These are phyloP conservation scores for Neoconidiobolus thromboides DNA, from an alignment of 371 early-diverging fungal species.

Conservation along the genomic window DNA sequence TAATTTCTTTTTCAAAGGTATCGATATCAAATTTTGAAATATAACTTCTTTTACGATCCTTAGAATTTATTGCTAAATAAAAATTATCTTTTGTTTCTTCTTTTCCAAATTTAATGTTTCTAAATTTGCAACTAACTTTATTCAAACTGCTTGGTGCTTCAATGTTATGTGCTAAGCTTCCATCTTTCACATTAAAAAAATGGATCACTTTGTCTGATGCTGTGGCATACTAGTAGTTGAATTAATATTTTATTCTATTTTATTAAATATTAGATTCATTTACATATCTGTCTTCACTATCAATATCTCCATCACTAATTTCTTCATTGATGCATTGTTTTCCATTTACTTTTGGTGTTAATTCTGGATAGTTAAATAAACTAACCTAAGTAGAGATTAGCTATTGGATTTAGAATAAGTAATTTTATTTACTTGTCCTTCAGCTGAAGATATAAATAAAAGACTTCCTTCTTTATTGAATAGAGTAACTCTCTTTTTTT, in stretches of 20 bases:
- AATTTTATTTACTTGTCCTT: not conserved
- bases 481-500: not conserved
- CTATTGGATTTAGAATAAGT: not conserved
- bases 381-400: not conserved
- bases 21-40: not conserved
- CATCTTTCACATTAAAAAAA: not conserved
- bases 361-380: not conserved
- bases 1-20: not conserved
- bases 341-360: not conserved
- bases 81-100: not conserved
- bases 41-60: not conserved
- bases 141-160: not conserved
- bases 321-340: not conserved
- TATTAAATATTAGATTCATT: not conserved
- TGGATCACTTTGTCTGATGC: conserved; percentile 3
- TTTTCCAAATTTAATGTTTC: not conserved
- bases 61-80: not conserved
- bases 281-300: not conserved
- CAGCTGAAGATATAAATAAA: not conserved
- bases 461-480: not conserved
- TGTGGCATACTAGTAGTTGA: not conserved
- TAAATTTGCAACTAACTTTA: not conserved
- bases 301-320: not conserved
- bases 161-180: not conserved
- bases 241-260: not conserved